These are phyloP conservation scores for Naganishia sp. DNA, from an alignment of 1,284 basidiomycete species.

Conservation along the genomic window DNA sequence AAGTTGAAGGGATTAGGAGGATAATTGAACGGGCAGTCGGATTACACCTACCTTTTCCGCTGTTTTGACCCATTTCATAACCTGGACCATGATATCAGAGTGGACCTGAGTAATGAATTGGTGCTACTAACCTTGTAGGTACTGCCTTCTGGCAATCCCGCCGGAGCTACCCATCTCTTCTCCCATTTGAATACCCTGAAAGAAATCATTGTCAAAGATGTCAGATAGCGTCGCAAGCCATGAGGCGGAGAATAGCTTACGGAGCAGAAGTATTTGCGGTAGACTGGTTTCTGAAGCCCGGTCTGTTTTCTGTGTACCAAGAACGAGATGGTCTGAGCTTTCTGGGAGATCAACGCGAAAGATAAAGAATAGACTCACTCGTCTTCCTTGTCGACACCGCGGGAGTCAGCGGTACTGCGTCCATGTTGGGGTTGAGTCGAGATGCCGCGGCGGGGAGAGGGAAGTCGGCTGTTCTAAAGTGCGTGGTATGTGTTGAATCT, in stretches of 20 bases:
- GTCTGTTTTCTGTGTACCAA: conserved; percentile 6
- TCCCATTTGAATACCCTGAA: conserved; percentile 23
- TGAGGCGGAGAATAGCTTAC: not conserved
- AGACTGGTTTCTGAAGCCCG: conserved; percentile 3
- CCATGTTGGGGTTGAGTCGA: not conserved
- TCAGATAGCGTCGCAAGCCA: not conserved
- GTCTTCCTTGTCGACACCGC: conserved; percentile 19
- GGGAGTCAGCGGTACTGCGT: conserved; percentile 3
- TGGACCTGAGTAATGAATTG: not conserved
- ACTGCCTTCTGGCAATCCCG: conserved; percentile 17
- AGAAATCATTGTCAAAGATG: not conserved
- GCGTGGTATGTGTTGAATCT: too few species aligned
- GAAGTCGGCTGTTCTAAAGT: not conserved
- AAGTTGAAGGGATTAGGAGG: not conserved
- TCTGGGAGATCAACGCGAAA: not conserved
- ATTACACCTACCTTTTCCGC: conserved; percentile 9
- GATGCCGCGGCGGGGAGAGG: not conserved
- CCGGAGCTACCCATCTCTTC: conserved; percentile 11
- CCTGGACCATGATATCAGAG: not conserved
- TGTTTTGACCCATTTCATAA: conserved; percentile 24
- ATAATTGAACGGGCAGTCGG: too few species aligned
- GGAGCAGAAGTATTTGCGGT: conserved; percentile 18
- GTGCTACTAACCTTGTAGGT: conserved; percentile 12
- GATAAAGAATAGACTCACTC: not conserved
- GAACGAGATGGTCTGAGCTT: not conserved